Base-by-base conservation (phyloP, 2,329 filamentous ascomycete species). In the Tolypocladium ophioglossoides region DNA sequence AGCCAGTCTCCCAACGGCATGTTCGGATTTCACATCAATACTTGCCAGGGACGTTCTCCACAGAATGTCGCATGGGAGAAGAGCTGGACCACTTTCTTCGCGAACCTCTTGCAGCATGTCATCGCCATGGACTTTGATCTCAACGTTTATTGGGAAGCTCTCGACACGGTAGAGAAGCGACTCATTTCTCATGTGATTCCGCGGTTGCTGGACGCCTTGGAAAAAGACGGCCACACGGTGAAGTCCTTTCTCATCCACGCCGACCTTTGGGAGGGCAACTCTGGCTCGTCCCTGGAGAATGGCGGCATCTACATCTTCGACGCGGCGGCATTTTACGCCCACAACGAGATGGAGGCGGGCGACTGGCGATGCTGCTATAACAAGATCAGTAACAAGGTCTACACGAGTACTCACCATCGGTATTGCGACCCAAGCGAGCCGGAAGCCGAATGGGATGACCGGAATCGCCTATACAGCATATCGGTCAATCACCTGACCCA, bases 311-410 rank as follows among this genome's bases (percentile, higher is more conserved):
- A 37, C 6, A 37, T 37, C 35, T 37, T 37, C 35, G 35, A 37
- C 16, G n/a, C 40, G 8, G 27, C 48, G 14, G 30, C 32, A 5
- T 51, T 51, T 18, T 24, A 20, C 6, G 30, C 14, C 50, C 50
- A 51, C 14, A 32, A 51, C 8, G 34, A 39, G n/a, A 52, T 54
- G 53, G 53, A 54, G 22, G 27, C 38, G 2, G 53, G 22, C 16
- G 50, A 52, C 18, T 52, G 53, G 53, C 53, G 49, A 8, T 32
- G 48, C 20, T 51, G 52, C 32, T 52, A 52, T 38, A 51, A 54
- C 30, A 54, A 52, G 22, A 51, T 54, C 20, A 40, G 32, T 18
- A 40, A 48, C 30, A 11, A 44, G 20, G 22, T 52, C 2, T 54
- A 54, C 27, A 52, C 37, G 20, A 37, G 16, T 2, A 52, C 48